phyloP scores from a whole-genome alignment of 225 moss, liverwort and hornwort genomes.

The Marchantia paleacea region DNA sequence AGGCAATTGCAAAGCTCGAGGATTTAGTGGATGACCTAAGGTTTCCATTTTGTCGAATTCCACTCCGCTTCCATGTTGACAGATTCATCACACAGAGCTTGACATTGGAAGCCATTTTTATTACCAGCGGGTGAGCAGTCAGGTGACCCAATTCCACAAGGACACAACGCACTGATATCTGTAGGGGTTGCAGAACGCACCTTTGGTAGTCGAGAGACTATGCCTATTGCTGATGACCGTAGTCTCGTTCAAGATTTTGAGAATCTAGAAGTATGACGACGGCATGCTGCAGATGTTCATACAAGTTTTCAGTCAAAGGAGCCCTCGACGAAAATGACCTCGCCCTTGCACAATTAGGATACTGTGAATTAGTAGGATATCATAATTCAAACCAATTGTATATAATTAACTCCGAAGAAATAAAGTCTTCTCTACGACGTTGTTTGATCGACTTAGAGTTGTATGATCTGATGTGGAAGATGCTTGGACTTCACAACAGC shows the following conservation, averaged over 20 bases:
- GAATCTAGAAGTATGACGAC: background rate
- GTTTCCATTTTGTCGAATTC: no score
- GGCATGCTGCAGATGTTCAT: background rate
- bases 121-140: background rate
- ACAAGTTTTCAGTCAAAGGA: background rate
- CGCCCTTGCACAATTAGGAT: background rate
- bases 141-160: background rate
- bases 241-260: background rate
- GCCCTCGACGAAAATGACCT: background rate
- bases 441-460: no score
- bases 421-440: no score
- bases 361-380: background rate
- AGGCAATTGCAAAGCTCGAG: background rate
- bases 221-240: background rate
- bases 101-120: background rate
- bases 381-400: background rate
- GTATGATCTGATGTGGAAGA: no score
- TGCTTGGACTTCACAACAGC: no score
- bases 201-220: background rate
- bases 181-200: background rate
- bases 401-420: background rate
- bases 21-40: background rate
- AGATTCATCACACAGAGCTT: background rate
- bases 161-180: background rate
- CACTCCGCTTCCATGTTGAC: background rate